Base-by-base conservation (phyloP, 179 eudicot species). In the Silene noctiflora region DNA sequence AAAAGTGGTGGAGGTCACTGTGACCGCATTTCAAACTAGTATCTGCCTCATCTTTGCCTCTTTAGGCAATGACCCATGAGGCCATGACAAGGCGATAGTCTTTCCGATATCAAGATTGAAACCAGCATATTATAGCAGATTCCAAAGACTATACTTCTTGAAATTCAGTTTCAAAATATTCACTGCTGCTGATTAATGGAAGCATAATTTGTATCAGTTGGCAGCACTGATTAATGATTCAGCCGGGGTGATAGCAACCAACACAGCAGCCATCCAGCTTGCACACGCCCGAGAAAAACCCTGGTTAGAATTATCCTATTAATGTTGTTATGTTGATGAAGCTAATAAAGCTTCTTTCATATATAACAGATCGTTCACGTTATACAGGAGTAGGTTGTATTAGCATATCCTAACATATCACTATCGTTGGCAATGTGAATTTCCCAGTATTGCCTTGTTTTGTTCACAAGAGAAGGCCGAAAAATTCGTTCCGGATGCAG, bases 221-320 rank as follows among this genome's bases (percentile, higher is more conserved):
- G 97, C 97, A 69, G 95, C 98, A 71, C 84, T 93, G 73, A 86
- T 93, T 51, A 91, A 93, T 73, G 98, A 91, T 84, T 93, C 98
- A 0, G 85, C 79, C 17, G 98, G 98, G 24, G 93, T 93, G 25
- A 89, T 93, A 71, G 87, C 91, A 61, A 93, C 98, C 39, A 93
- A 93, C 79, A 93, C 98, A 69, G 97, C 93, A 55, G 98, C 98
- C 16, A 78, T 93, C 74, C 98, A 88, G 73, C 87, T 93, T 17
- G 95, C 98, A 4, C 77, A 78, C 31, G 92, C 91, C 14, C 93
- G 97, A 42, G 87, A 84, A 71, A 93, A 88, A 74, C 91, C 97
- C 56, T 78, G 97, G 98, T 90, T 73, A 74, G 67, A 39, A 7
- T 39, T 39, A 63, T 16, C 75, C 56, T 25, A 58, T 24, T 1